Percentiles rank a stretch among this genome's conserved stretches.
These are phyloP conservation scores for Populus hybrid DNA, from an alignment of 441 rosid genomes.

Conservation along the genomic window DNA sequence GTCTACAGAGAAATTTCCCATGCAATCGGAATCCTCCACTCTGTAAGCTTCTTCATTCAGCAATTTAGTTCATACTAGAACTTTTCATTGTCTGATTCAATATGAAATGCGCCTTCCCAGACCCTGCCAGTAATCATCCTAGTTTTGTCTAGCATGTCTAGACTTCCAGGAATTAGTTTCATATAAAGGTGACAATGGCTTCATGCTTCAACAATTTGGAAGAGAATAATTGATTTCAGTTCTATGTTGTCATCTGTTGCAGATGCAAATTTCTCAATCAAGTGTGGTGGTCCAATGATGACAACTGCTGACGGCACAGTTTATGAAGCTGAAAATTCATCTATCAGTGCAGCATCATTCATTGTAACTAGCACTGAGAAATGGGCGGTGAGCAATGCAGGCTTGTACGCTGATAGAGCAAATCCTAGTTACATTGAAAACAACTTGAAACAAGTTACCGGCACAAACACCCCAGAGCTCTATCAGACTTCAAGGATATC, in stretches of 20 bases:
- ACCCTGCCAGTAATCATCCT: neutral
- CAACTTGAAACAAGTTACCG: too few species aligned
- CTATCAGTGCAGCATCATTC: slow-evolving; percentile 40
- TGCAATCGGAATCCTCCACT: slow-evolving; percentile 27
- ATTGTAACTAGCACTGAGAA: slow-evolving; percentile 27
- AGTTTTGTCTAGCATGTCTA: neutral
- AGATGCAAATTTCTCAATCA: slow-evolving; percentile 56
- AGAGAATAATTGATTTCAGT: neutral
- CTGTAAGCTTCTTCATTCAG: slow-evolving; percentile 15
- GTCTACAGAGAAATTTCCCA: slow-evolving; percentile 31
- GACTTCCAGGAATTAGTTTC: neutral
- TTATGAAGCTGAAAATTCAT: slow-evolving; percentile 44
- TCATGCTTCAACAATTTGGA: neutral
- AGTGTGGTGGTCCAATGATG: slow-evolving; percentile 50
- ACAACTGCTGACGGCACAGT: slow-evolving; percentile 23
- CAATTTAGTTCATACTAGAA: neutral
- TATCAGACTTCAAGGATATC: too few species aligned
- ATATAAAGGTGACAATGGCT: neutral
- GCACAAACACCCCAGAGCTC: too few species aligned
- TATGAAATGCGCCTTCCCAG: neutral
- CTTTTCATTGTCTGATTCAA: neutral
- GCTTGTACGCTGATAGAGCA: too few species aligned
- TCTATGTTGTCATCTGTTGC: slow-evolving; percentile 15
- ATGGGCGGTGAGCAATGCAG: too few species aligned
- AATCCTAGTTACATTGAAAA: too few species aligned